phyloP scores from a whole-genome alignment of 2,329 filamentous ascomycete species.

The Daldinia sp. region DNA sequence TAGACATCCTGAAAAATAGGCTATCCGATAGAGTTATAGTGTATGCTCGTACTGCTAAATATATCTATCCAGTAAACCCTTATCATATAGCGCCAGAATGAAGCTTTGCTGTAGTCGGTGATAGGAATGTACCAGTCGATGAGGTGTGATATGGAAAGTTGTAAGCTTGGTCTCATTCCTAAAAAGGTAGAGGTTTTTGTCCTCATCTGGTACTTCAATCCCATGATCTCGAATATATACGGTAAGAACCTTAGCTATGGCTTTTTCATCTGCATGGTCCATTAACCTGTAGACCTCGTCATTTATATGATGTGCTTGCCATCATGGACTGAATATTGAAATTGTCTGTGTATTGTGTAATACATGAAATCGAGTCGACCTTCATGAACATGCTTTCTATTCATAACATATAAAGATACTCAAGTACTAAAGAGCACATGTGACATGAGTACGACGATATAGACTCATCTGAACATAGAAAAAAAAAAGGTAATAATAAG shows the following conservation, averaged over 20 bases:
- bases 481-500: slow-evolving; percentile 20
- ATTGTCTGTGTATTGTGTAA: not conserved
- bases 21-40: slow-evolving; percentile 17
- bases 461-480: not conserved
- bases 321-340: not conserved
- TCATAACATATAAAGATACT: not conserved
- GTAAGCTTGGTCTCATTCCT: not conserved
- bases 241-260: too few relatives aligned
- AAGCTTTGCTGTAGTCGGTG: too few relatives aligned
- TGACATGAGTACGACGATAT: not conserved
- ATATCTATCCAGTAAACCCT: slow-evolving; percentile 11
- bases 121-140: not conserved
- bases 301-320: not conserved
- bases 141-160: not conserved
- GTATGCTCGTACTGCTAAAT: slow-evolving; percentile 13
- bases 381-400: not conserved
- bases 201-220: not conserved
- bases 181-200: not conserved
- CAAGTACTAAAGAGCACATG: not conserved
- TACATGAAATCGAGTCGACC: not conserved
- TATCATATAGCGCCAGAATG: not conserved
- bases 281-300: not conserved
- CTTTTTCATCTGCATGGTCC: not conserved
- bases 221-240: not conserved
- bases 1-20: not conserved